phyloP scores from a whole-genome alignment of 768 basidiomycete genomes.

The Tricholoma furcatifolium region DNA sequence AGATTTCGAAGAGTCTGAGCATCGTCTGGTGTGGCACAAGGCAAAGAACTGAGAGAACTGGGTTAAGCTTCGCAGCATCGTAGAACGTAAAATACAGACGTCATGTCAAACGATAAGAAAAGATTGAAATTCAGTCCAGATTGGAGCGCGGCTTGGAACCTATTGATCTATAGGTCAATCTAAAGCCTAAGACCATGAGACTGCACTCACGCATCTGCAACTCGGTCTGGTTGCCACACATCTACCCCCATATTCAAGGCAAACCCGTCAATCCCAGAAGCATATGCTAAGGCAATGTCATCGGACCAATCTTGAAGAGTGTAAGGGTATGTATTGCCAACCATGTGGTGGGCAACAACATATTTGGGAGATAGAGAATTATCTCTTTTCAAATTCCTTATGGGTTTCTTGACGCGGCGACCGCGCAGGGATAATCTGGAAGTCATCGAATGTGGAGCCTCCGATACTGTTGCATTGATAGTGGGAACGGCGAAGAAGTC shows the following conservation, averaged over 20 bases:
- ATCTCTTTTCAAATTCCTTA: neutral
- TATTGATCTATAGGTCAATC: conserved; percentile 17
- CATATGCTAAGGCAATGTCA: conserved; percentile 55
- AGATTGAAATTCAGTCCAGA: conserved; percentile 62
- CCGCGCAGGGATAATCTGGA: neutral
- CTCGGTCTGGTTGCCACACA: conserved; percentile 58
- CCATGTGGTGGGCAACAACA: conserved; percentile 60
- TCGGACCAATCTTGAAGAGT: conserved; percentile 43
- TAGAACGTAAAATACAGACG: neutral
- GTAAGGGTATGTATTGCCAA: conserved; percentile 71
- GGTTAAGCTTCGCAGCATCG: neutral
- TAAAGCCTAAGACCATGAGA: neutral
- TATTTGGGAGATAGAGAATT: conserved; percentile 32
- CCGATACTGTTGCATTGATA: neutral
- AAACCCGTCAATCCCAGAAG: conserved; percentile 65
- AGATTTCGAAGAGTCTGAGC: conserved; percentile 51
- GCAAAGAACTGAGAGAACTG: conserved; percentile 41
- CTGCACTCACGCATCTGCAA: conserved; percentile 58
- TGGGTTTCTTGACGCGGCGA: neutral
- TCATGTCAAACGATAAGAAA: conserved; percentile 45
- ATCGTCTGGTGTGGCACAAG: conserved; percentile 48
- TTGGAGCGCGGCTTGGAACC: conserved; percentile 55
- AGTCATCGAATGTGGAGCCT: neutral
- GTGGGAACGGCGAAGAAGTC: neutral
- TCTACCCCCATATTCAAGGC: conserved; percentile 71